These are phyloP conservation scores for Cornus florida DNA, from an alignment of 148 eudicot genomes.

Conservation along the genomic window DNA sequence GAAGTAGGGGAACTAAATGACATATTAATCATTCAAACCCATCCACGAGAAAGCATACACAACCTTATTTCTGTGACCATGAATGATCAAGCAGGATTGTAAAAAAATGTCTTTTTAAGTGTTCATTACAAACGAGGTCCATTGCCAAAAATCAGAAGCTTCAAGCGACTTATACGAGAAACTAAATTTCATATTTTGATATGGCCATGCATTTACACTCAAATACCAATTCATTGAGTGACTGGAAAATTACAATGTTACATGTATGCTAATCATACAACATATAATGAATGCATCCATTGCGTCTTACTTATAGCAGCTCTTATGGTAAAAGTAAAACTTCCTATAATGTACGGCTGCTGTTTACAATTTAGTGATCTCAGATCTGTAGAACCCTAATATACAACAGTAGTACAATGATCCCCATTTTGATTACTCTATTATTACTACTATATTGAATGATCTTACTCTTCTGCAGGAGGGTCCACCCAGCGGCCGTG, in stretches of 20 bases:
- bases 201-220: no score
- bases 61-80: no score
- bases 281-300: neutral
- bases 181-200: no score
- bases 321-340: neutral
- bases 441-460: neutral
- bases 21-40: no score
- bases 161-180: no score
- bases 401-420: neutral
- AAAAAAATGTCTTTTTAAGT: no score
- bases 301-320: neutral
- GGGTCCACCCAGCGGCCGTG: slow-evolving; percentile 98
- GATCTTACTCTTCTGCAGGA: slow-evolving; percentile 62
- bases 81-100: no score
- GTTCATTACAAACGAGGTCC: no score
- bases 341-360: neutral
- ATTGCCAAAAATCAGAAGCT: no score
- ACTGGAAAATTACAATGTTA: neutral
- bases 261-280: neutral
- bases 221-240: no score
- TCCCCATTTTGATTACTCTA: neutral
- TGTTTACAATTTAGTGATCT: neutral
- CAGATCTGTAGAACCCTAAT: neutral
- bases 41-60: no score
- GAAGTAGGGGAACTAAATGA: no score